These are phyloP conservation scores for Vicia villosa DNA, from an alignment of 306 rosid genomes.

Conservation along the genomic window DNA sequence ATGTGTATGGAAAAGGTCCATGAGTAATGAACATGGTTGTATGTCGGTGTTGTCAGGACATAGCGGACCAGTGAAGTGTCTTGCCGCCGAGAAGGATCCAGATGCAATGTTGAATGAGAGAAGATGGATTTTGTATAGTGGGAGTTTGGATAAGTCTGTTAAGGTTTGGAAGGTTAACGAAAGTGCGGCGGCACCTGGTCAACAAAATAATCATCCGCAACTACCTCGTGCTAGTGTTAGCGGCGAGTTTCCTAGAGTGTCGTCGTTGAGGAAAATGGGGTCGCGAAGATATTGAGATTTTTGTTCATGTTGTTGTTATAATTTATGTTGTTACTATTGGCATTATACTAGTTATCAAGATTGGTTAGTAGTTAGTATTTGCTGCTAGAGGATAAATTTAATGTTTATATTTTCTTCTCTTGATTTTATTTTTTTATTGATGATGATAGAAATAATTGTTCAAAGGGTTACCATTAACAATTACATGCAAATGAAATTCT, in stretches of 20 bases:
- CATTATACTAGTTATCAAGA: not conserved
- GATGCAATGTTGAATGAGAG: slow-evolving; percentile 38
- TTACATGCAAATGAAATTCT: no score
- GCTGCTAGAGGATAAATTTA: no score
- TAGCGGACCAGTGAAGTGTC: slow-evolving; percentile 90
- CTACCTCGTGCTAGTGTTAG: slow-evolving; percentile 11
- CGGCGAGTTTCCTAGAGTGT: slow-evolving; percentile 34
- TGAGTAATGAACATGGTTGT: slow-evolving; percentile 51
- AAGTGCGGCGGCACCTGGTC: not conserved
- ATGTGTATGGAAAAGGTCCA: slow-evolving; percentile 71
- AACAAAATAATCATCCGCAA: not conserved
- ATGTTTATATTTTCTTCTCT: no score
- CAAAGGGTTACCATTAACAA: no score
- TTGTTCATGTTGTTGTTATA: not conserved
- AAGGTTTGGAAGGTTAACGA: slow-evolving; percentile 85
- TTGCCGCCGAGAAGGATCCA: slow-evolving; percentile 61
- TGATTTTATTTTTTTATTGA: no score
- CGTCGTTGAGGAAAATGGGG: slow-evolving; percentile 45
- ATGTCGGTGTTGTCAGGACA: slow-evolving; percentile 59
- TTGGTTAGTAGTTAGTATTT: not conserved
- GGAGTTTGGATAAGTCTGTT: slow-evolving; percentile 94
- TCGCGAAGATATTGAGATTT: slow-evolving; percentile 38
- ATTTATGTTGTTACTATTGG: not conserved
- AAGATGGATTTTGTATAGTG: slow-evolving; percentile 77
- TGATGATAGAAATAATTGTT: no score